phyloP scores from a whole-genome alignment of 371 early-diverging fungal species.

The Haplosporangium sp. region DNA sequence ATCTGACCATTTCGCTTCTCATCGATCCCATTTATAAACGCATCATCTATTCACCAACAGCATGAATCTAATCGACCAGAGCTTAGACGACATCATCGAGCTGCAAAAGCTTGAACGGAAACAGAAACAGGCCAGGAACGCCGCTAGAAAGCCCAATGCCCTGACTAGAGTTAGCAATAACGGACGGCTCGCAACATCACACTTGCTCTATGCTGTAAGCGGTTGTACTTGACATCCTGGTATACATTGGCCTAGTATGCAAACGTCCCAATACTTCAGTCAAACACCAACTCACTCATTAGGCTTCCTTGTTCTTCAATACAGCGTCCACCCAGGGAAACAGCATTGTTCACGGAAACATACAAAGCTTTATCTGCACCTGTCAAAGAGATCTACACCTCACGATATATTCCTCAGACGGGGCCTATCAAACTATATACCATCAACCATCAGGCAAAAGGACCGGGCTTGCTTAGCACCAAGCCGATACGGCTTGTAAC shows the following conservation, averaged over 20 bases:
- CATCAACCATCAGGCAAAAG: constrained; percentile 8
- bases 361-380: constrained; percentile 34
- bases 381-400: constrained; percentile 45
- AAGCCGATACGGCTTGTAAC: not conserved
- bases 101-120: constrained; percentile 42
- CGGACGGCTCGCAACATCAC: constrained; percentile 6
- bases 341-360: constrained; percentile 32
- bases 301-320: not conserved
- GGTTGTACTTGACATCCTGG: too few species aligned
- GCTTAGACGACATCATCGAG: constrained; percentile 66
- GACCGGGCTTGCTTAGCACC: not conserved
- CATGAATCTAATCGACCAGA: constrained; percentile 60
- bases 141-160: constrained; percentile 3
- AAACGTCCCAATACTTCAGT: not conserved
- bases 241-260: too few species aligned
- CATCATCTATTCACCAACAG: not conserved
- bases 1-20: too few species aligned
- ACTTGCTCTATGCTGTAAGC: too few species aligned
- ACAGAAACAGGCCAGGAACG: constrained; percentile 1
- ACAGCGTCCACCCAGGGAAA: constrained; percentile 25
- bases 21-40: too few species aligned
- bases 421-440: constrained; percentile 28
- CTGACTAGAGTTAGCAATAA: constrained; percentile 5
- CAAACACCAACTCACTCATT: constrained; percentile 2
- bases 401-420: constrained; percentile 25